These are phyloP conservation scores for Alliaria petiolata DNA, from an alignment of 345 rosid genomes.

Conservation along the genomic window DNA sequence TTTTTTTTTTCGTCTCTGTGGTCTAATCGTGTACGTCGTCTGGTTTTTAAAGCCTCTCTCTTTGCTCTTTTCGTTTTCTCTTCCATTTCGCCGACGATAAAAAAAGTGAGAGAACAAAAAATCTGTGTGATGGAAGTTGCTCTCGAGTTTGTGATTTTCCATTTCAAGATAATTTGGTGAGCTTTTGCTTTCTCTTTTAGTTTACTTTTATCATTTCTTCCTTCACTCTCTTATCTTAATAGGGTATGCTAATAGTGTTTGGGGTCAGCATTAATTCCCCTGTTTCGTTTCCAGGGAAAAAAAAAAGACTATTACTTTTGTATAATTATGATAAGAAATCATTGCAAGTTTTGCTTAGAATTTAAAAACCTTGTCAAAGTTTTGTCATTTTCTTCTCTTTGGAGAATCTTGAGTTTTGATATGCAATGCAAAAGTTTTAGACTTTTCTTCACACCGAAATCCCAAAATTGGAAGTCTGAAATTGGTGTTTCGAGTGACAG, in stretches of 20 bases:
- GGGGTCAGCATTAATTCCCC: constrained; percentile 16
- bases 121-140: constrained; percentile 16
- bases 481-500: background rate
- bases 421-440: background rate
- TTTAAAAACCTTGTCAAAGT: background rate
- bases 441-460: background rate
- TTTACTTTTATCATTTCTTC: no score
- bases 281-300: constrained; percentile 2
- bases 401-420: background rate
- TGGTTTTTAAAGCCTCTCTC: constrained; percentile 26
- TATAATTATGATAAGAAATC: background rate
- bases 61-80: constrained; percentile 19
- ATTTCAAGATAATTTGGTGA: constrained; percentile 25
- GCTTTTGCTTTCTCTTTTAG: background rate
- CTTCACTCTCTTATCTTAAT: background rate
- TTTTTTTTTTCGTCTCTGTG: constrained; percentile 19
- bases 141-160: background rate
- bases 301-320: background rate
- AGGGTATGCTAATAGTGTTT: constrained; percentile 14
- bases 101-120: background rate
- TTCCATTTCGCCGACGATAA: constrained; percentile 13
- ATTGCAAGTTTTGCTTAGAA: background rate
- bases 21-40: constrained; percentile 29
- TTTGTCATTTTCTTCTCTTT: background rate
- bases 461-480: background rate